A percentile compares a stretch with the other conserved stretches of the same genome.
These are phyloP conservation scores for Oryza glaberrima DNA, from an alignment of 176 grass and related monocot genomes.

Conservation along the genomic window DNA sequence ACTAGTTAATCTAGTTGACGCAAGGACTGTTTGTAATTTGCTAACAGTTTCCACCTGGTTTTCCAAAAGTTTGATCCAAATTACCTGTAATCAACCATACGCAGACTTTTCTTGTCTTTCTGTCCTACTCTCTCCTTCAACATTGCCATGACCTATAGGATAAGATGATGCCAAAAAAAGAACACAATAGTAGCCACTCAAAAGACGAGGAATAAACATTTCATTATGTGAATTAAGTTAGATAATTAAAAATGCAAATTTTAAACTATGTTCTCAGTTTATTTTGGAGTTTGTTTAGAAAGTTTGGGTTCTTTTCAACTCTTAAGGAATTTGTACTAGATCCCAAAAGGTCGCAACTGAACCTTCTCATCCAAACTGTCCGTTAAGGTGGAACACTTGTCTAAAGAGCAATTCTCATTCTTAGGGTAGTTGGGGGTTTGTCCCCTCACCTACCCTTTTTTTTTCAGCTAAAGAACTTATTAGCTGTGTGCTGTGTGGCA, in stretches of 20 bases:
- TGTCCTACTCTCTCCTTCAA: slow-evolving; percentile 90
- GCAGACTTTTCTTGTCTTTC: slow-evolving; percentile 82
- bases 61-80: slow-evolving; percentile 9
- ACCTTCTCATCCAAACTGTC: neutral
- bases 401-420: neutral
- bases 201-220: slow-evolving; percentile 18
- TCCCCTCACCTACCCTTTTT: too few species aligned
- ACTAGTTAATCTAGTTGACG: too few species aligned
- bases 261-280: slow-evolving; percentile 10
- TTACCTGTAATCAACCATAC: slow-evolving; percentile 83
- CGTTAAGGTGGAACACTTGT: neutral
- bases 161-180: slow-evolving; percentile 22
- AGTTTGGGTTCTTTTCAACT: neutral
- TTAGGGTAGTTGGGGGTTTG: too few species aligned
- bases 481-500: too few species aligned
- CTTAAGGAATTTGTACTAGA: neutral
- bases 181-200: neutral
- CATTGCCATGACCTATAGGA: slow-evolving; percentile 79
- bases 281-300: neutral
- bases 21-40: too few species aligned
- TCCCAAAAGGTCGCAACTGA: neutral
- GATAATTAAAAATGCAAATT: slow-evolving; percentile 10
- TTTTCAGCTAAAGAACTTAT: too few species aligned
- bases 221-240: slow-evolving; percentile 15
- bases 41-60: neutral